Evolutionary conservation across 2,329 filamentous ascomycete species (phyloP).

Genomic region (Fusarium sp.): DNA sequence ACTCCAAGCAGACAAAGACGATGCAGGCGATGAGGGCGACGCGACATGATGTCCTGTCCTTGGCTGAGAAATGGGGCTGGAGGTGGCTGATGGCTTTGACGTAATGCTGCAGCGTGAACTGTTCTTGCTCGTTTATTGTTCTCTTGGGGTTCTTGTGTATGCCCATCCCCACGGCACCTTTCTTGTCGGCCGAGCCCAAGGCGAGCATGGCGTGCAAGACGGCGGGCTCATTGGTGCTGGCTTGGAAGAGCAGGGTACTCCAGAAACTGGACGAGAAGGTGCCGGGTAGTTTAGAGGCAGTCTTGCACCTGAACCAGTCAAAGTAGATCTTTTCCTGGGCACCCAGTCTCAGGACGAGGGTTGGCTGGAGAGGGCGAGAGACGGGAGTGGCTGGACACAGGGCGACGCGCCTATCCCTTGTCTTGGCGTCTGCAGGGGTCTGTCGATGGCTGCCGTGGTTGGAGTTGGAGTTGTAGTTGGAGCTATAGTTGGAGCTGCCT

Average conservation of each 20-base stretch:
- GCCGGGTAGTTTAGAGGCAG: conserved; percentile 55
- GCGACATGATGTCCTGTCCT: conserved; percentile 51
- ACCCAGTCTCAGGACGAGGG: conserved; percentile 12
- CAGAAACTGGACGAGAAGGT: conserved; percentile 57
- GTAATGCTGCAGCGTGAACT: conserved; percentile 53
- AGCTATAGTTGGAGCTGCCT: conserved; percentile 4
- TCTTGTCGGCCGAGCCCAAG: conserved; percentile 54
- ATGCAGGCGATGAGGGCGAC: conserved; percentile 55
- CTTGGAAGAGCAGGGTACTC: conserved; percentile 56
- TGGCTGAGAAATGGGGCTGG: conserved; percentile 51
- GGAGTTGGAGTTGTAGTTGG: no score
- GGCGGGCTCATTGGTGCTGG: conserved; percentile 55
- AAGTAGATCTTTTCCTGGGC: conserved; percentile 34
- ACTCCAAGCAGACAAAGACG: conserved; percentile 40
- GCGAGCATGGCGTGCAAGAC: conserved; percentile 59
- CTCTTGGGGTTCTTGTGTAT: conserved; percentile 6
- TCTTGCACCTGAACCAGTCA: conserved; percentile 55
- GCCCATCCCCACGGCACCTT: conserved; percentile 17
- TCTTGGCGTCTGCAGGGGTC: neutral
- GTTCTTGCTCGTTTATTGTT: conserved; percentile 32
- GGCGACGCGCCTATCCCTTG: neutral
- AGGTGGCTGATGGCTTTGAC: conserved; percentile 56
- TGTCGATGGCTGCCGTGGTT: neutral
- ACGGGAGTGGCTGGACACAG: neutral
- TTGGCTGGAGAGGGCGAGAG: conserved; percentile 10